Conservation (phyloP, 129 eudicot genomes). For the Gnaphalium uliginosum region DNA sequence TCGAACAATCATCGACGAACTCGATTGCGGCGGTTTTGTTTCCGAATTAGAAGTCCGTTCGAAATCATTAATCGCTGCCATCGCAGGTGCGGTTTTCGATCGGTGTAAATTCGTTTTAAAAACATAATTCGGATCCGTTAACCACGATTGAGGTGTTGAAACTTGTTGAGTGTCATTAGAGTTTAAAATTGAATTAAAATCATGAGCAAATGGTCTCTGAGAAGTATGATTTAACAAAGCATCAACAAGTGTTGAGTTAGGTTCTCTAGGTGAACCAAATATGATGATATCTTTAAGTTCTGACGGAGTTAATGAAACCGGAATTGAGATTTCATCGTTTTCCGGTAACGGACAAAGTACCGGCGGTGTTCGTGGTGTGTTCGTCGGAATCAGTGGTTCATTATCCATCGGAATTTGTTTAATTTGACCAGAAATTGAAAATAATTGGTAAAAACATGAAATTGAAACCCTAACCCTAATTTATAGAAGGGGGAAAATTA, state of each 20-base stretch:
- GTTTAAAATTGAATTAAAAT: neutral
- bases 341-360: conserved; percentile 59
- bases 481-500: too few relatives aligned
- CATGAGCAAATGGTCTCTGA: conserved; percentile 1
- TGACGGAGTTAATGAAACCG: conserved; percentile 61
- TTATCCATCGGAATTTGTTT: conserved; percentile 44
- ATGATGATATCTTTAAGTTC: conserved; percentile 74
- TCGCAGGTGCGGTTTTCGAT: conserved; percentile 94
- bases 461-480: too few relatives aligned
- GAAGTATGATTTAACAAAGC: conserved; percentile 38
- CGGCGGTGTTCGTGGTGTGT: conserved; percentile 43
- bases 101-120: conserved; percentile 68
- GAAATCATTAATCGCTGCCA: conserved; percentile 79
- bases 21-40: conserved; percentile 45
- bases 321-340: conserved; percentile 61
- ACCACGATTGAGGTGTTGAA: conserved; percentile 45
- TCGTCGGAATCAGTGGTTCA: conserved; percentile 65
- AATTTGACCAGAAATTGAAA: conserved; percentile 13
- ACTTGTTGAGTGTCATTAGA: neutral
- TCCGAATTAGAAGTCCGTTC: conserved; percentile 16
- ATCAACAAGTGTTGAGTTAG: conserved; percentile 48
- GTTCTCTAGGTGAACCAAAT: conserved; percentile 57
- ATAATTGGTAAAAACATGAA: too few relatives aligned
- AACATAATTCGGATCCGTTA: conserved; percentile 56
- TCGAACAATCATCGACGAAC: conserved; percentile 45